Evolutionary conservation across 2,329 filamentous ascomycete genomes (phyloP).

Genomic region (Xylaria polymorpha): DNA sequence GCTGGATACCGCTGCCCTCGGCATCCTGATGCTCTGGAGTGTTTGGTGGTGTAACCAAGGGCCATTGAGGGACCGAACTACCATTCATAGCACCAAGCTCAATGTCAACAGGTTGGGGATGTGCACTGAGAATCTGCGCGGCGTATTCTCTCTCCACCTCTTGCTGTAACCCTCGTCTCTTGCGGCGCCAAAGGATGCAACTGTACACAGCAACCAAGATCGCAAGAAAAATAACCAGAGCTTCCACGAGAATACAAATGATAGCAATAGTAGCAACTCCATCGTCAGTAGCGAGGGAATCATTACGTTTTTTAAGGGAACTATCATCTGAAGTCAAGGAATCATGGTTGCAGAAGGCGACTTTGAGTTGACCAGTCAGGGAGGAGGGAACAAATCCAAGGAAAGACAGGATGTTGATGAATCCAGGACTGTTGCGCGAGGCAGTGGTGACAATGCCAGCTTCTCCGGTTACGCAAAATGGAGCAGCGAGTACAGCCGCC

Average conservation of each 20-base stretch:
- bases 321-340: neutral
- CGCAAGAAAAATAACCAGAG: neutral
- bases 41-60: neutral
- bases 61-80: neutral
- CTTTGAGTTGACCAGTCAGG: neutral
- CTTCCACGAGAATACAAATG: neutral
- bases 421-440: too few species aligned
- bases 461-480: neutral
- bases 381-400: neutral
- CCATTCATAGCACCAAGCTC: constrained; percentile 17
- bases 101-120: constrained; percentile 15
- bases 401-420: neutral
- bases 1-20: neutral
- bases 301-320: neutral
- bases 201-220: neutral
- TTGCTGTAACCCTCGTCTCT: neutral
- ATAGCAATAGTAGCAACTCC: neutral
- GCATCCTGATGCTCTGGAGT: neutral
- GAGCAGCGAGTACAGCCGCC: neutral
- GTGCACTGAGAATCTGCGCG: constrained; percentile 1
- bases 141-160: constrained; percentile 20
- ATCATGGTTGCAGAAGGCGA: neutral
- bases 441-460: neutral
- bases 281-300: neutral
- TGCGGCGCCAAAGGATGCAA: neutral